Evolutionary conservation across 805 yeast species (phyloP).

Genomic region (Nakazawaea wyomingensis): DNA sequence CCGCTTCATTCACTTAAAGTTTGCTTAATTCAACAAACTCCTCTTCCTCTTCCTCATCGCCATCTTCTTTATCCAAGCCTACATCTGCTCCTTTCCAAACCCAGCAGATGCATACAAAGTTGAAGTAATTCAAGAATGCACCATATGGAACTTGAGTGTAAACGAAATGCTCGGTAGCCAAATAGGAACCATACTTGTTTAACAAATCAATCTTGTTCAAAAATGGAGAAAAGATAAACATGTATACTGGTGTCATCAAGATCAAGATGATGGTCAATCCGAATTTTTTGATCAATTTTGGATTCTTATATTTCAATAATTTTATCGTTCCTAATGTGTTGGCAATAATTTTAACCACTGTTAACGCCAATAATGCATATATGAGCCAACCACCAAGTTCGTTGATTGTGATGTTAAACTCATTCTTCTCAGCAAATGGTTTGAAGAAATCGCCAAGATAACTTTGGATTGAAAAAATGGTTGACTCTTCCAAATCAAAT

Average conservation of each 20-base stretch:
- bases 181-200: conserved; percentile 1
- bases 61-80: not conserved
- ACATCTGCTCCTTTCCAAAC: conserved; percentile 10
- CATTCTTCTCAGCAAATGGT: conserved; percentile 12
- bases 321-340: conserved; percentile 19
- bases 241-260: conserved; percentile 6
- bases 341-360: conserved; percentile 11
- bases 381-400: conserved; percentile 22
- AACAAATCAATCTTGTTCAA: conserved; percentile 4
- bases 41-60: conserved; percentile 4
- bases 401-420: conserved; percentile 17
- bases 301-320: conserved; percentile 12
- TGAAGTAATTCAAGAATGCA: conserved; percentile 2
- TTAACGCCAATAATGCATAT: conserved; percentile 14
- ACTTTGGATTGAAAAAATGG: conserved; percentile 24
- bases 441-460: conserved; percentile 9
- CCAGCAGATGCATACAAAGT: conserved; percentile 5
- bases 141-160: conserved; percentile 7
- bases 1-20: not conserved
- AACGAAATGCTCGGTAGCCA: not conserved
- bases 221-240: conserved; percentile 9
- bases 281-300: conserved; percentile 9
- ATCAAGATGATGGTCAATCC: conserved; percentile 1
- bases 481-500: conserved; percentile 25
- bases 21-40: conserved; percentile 10